phyloP scores from a whole-genome alignment of 345 rosid genomes.

The Xanthoceras sorbifolium region DNA sequence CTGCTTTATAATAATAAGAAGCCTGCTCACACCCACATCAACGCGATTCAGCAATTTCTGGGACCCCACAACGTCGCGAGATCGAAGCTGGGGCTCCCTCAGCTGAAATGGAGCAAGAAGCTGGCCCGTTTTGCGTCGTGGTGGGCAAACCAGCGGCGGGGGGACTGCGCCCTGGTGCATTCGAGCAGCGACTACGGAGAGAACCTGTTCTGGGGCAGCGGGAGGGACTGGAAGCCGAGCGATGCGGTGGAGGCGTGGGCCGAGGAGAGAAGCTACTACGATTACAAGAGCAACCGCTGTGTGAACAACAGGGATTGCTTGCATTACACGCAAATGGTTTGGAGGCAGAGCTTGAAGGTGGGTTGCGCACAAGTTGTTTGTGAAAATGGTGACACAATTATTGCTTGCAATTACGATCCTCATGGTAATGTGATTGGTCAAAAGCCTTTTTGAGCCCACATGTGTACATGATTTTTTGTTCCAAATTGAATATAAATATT shows the following conservation, averaged over 20 bases:
- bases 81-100: slow-evolving; percentile 48
- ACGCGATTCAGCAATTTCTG: slow-evolving; percentile 37
- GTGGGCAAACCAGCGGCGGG: slow-evolving; percentile 42
- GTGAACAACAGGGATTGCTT: slow-evolving; percentile 37
- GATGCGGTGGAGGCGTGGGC: slow-evolving; percentile 64
- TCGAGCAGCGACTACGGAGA: slow-evolving; percentile 56
- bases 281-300: slow-evolving; percentile 49
- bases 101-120: slow-evolving; percentile 57
- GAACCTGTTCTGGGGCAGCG: slow-evolving; percentile 68
- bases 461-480: background rate
- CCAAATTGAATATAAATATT: background rate
- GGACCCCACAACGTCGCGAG: slow-evolving; percentile 49
- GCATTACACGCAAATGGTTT: slow-evolving; percentile 69
- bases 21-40: background rate
- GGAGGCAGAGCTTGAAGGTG: slow-evolving; percentile 57
- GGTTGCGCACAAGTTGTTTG: slow-evolving; percentile 58
- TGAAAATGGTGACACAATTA: slow-evolving; percentile 51
- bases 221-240: slow-evolving; percentile 45
- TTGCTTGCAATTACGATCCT: slow-evolving; percentile 62
- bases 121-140: slow-evolving; percentile 47
- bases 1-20: background rate
- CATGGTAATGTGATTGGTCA: slow-evolving; percentile 65
- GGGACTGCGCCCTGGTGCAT: slow-evolving; percentile 55
- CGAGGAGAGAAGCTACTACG: slow-evolving; percentile 45
- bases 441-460: slow-evolving; percentile 50